phyloP scores from a whole-genome alignment of 495 filamentous ascomycete species.

The Cudoniella acicularis region DNA sequence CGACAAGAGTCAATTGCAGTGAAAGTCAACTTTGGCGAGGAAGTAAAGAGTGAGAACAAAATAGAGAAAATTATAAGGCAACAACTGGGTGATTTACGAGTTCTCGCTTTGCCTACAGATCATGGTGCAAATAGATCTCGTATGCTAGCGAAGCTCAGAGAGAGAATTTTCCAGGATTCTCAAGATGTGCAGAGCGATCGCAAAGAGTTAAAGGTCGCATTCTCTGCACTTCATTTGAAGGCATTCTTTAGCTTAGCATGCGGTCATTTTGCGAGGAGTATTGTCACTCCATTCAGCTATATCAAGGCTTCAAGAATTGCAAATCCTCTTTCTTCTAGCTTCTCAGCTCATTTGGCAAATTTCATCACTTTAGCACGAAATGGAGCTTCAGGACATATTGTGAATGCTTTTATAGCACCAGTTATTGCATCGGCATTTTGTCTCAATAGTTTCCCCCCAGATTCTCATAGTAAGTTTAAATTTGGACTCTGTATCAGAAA shows the following conservation, averaged over 20 bases:
- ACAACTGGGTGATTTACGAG: neutral
- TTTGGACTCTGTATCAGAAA: neutral
- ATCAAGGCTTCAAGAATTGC: slow-evolving; percentile 1
- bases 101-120: neutral
- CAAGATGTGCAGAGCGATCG: neutral
- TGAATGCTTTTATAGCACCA: neutral
- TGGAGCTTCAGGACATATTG: too few relatives aligned
- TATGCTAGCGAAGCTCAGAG: neutral
- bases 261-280: neutral
- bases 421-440: slow-evolving; percentile 3
- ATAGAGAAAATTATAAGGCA: neutral
- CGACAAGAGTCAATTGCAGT: neutral
- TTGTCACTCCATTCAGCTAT: slow-evolving; percentile 7
- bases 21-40: neutral
- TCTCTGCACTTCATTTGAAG: slow-evolving; percentile 7
- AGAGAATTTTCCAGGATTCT: slow-evolving; percentile 1
- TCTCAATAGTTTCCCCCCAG: slow-evolving; percentile 3
- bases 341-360: too few relatives aligned
- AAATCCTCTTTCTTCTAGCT: slow-evolving; percentile 3
- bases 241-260: slow-evolving; percentile 6
- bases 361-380: too few relatives aligned
- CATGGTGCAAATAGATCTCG: neutral
- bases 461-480: slow-evolving; percentile 6
- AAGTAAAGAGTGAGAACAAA: neutral
- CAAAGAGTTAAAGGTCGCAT: neutral